A percentile compares a stretch with the other conserved stretches of the same genome.
phyloP scores from a whole-genome alignment of 495 filamentous ascomycete species.

The Viridothelium virens region DNA sequence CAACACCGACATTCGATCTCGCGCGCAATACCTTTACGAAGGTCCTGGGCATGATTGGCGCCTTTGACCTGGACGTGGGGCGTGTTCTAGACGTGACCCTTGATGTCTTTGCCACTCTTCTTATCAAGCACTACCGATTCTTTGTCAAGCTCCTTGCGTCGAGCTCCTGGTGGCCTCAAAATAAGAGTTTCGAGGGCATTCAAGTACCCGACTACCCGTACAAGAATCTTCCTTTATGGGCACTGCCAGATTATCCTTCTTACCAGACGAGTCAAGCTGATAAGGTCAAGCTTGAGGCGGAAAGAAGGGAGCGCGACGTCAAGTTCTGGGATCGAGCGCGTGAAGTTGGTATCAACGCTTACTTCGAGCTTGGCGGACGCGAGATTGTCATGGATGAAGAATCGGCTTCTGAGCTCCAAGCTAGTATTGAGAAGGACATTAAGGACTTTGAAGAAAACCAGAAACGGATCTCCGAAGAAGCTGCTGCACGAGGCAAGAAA shows the following conservation, averaged over 20 bases:
- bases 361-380: constrained; percentile 59
- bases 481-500: constrained; percentile 21
- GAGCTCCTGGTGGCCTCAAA: constrained; percentile 96
- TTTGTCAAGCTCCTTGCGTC: constrained; percentile 83
- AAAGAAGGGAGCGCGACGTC: constrained; percentile 54
- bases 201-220: constrained; percentile 35
- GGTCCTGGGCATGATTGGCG: constrained; percentile 84
- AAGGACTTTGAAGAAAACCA: constrained; percentile 13
- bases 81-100: constrained; percentile 87
- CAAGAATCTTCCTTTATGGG: constrained; percentile 64
- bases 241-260: constrained; percentile 56
- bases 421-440: constrained; percentile 13
- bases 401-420: constrained; percentile 13
- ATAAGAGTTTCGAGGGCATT: constrained; percentile 35
- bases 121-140: constrained; percentile 80
- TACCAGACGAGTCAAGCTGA: constrained; percentile 23
- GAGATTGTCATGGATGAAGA: constrained; percentile 23
- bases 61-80: constrained; percentile 89
- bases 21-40: constrained; percentile 64
- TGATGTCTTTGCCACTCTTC: constrained; percentile 76
- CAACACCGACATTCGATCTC: constrained; percentile 53
- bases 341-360: constrained; percentile 68
- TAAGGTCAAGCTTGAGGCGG: constrained; percentile 22
- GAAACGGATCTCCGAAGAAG: background rate
- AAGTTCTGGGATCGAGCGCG: constrained; percentile 77